Conservation (phyloP, 2,329 filamentous ascomycete species). For the Arthrobotrys entomopaga region DNA sequence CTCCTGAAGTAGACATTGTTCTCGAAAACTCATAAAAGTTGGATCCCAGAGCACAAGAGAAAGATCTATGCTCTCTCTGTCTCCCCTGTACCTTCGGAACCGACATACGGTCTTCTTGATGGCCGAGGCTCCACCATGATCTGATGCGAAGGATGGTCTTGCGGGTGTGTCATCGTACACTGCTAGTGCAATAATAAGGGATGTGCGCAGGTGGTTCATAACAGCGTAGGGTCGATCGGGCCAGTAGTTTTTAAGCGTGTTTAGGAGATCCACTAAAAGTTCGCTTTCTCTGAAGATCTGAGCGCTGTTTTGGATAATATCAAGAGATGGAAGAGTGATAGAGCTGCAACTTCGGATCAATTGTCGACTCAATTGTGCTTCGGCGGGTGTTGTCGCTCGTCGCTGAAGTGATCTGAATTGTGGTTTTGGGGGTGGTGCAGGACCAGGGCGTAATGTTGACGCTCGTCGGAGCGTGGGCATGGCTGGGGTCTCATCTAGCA, state of each 20-base stretch:
- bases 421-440: slow-evolving; percentile 43
- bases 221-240: slow-evolving; percentile 49
- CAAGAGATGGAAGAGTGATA: slow-evolving; percentile 44
- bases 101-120: slow-evolving; percentile 39
- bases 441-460: slow-evolving; percentile 19
- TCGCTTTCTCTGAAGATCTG: slow-evolving; percentile 47
- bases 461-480: slow-evolving; percentile 20
- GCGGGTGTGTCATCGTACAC: slow-evolving; percentile 39
- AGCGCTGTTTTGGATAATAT: slow-evolving; percentile 33
- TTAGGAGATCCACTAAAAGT: slow-evolving; percentile 38
- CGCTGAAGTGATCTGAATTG: slow-evolving; percentile 42
- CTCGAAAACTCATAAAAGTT: slow-evolving; percentile 45
- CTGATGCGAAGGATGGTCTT: slow-evolving; percentile 45
- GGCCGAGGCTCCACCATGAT: slow-evolving; percentile 29
- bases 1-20: slow-evolving; percentile 44
- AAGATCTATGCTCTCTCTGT: slow-evolving; percentile 33
- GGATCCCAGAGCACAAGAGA: slow-evolving; percentile 41
- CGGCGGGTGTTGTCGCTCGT: slow-evolving; percentile 39
- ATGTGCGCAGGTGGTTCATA: slow-evolving; percentile 52
- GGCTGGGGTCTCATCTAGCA: slow-evolving; percentile 26
- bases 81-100: slow-evolving; percentile 29
- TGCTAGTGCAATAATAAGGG: slow-evolving; percentile 30
- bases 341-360: slow-evolving; percentile 15
- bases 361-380: slow-evolving; percentile 29
- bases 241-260: slow-evolving; percentile 42